phyloP scores from a whole-genome alignment of 2,329 filamentous ascomycete species.

The Sporothrix schenckii region DNA sequence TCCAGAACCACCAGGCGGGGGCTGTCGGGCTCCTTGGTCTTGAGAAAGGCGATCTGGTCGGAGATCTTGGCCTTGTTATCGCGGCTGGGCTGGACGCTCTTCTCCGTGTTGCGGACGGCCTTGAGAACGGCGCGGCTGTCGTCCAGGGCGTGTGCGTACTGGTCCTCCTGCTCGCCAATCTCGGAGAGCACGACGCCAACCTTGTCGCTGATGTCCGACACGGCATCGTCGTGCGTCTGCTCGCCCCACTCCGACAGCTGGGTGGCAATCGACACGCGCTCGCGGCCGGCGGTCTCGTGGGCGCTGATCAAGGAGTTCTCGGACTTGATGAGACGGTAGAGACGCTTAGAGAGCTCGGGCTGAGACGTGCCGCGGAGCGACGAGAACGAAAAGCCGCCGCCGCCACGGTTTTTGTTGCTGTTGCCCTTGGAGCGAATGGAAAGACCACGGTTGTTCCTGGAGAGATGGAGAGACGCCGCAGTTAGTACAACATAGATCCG shows the following conservation, averaged over 20 bases:
- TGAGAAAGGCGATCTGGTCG: conserved; percentile 89
- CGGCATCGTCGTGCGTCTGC: conserved; percentile 79
- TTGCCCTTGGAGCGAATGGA: conserved; percentile 69
- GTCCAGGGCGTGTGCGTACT: conserved; percentile 83
- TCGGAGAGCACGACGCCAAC: conserved; percentile 89
- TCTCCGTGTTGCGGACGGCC: conserved; percentile 92
- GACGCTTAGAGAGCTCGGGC: conserved; percentile 83
- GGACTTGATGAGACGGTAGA: conserved; percentile 92
- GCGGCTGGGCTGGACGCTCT: conserved; percentile 88
- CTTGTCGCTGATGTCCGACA: conserved; percentile 94
- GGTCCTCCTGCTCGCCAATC: conserved; percentile 90
- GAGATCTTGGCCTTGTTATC: conserved; percentile 85
- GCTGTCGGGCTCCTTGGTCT: conserved; percentile 88
- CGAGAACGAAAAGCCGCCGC: conserved; percentile 76
- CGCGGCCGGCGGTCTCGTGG: conserved; percentile 81
- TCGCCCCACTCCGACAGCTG: conserved; percentile 98
- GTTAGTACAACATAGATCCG: conserved; percentile 26
- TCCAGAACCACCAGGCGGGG: conserved; percentile 81
- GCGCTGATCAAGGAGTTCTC: conserved; percentile 86
- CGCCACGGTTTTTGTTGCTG: conserved; percentile 39
- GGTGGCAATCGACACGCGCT: conserved; percentile 80
- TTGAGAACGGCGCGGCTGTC: conserved; percentile 83
- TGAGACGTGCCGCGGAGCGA: conserved; percentile 83
- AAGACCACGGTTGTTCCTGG: conserved; percentile 73
- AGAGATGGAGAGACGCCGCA: not conserved